Base-by-base conservation (phyloP, 2,329 filamentous ascomycete species). In the Hymenoscyphus scutula region DNA sequence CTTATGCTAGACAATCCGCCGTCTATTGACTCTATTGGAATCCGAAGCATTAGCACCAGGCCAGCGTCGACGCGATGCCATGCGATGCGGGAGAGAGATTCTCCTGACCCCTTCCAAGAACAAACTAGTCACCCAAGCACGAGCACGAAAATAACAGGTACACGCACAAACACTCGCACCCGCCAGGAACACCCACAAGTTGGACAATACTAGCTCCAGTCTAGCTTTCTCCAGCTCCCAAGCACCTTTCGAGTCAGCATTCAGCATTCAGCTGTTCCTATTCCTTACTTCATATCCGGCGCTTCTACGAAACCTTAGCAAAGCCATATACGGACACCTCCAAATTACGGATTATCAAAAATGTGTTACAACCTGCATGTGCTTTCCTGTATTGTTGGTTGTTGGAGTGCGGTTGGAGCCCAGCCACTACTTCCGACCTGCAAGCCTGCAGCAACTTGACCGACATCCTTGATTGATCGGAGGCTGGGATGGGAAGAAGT, bases 401-500 rank as follows among this genome's bases (percentile, higher is more conserved):
- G 11, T 15, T 48, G 13, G 25, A 7, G 23, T 53, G 27, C 27
- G 3, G n/a, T 45, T 38, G 17, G 30, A 13, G 7, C 38, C 48
- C 29, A 37, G 48, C 48, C 45, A 59, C 45, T 41, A 51, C 48
- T 29, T 30, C n/a, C 13, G 30, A 53, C 27, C 37, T 25, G 27
- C 13, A 29, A 23, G 19, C 15, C 25, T n/a, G n/a, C n/a, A n/a
- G 38, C 27, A 59, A 10, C 15, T 25, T 11, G 15, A 19, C 48
- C 48, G 15, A 23, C 57, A 29, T 45, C 37, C n/a, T 59, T 29
- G 41, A 59, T 59, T 41, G 41, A 59, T 59, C 58, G 34, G 58
- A 59, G 58, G 58, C 45, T 53, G 45, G 58, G 58, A 59, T 53
- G 45, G 58, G 58, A 59, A 53, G 45, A 53, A 6, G 25, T 13